Evolutionary conservation across 108 stramenopile species (phyloP).

Genomic region (Cyclotella atomus): DNA sequence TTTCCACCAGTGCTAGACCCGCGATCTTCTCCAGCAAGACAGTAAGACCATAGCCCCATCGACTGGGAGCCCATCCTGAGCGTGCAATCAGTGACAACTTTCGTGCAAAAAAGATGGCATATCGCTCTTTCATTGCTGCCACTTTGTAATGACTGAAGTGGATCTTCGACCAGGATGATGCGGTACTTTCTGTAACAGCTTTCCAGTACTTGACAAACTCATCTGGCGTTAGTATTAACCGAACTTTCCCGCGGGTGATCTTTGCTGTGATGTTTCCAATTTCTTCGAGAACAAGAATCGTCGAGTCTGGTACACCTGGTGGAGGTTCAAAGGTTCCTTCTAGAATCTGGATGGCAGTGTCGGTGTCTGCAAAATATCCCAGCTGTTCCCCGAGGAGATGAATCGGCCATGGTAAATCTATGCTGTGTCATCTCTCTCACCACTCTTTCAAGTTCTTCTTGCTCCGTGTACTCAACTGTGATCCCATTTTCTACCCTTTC

Average conservation of each 20-base stretch:
- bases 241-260: neutral
- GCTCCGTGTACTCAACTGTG: neutral
- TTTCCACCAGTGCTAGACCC: conserved; percentile 6
- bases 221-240: neutral
- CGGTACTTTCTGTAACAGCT: neutral
- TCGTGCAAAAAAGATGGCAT: neutral
- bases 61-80: neutral
- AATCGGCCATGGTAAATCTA: neutral
- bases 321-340: neutral
- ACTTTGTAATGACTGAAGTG: conserved; percentile 20
- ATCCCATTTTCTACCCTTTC: conserved; percentile 3
- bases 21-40: conserved; percentile 26
- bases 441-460: neutral
- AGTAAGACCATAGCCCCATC: conserved; percentile 10
- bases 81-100: conserved; percentile 2
- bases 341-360: neutral
- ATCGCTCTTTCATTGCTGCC: neutral
- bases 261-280: neutral
- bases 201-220: conserved; percentile 4
- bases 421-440: neutral
- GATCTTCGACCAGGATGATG: neutral
- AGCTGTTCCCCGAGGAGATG: neutral
- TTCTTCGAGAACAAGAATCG: neutral
- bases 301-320: neutral
- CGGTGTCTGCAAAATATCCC: neutral